These are phyloP conservation scores for Coriolopsis trogii DNA, from an alignment of 1,284 basidiomycete species.

Conservation along the genomic window DNA sequence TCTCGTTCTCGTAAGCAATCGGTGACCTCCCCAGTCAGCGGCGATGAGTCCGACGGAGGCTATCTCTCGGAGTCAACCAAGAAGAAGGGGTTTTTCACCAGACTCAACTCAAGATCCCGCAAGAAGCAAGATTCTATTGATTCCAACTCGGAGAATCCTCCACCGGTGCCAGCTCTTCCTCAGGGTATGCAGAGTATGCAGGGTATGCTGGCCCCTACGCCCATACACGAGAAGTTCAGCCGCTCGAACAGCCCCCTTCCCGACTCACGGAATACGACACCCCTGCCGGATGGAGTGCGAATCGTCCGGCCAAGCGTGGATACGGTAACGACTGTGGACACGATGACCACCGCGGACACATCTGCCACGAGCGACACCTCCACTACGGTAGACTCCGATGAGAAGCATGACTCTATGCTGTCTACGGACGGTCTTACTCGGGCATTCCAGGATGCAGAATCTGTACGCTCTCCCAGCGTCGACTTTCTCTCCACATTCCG, in stretches of 20 bases:
- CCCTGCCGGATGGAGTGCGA: conserved; percentile 16
- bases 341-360: conserved; percentile 6
- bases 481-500: conserved; percentile 34
- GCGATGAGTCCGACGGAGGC: conserved; percentile 45
- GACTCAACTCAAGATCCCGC: conserved; percentile 36
- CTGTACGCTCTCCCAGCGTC: conserved; percentile 34
- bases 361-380: conserved; percentile 19
- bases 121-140: conserved; percentile 30
- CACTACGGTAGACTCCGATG: conserved; percentile 19
- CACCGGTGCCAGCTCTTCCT: conserved; percentile 38
- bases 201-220: too few relatives aligned
- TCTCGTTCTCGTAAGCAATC: conserved; percentile 27
- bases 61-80: conserved; percentile 41
- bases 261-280: conserved; percentile 27
- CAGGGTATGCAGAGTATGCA: too few relatives aligned
- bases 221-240: conserved; percentile 56
- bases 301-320: conserved; percentile 21
- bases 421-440: conserved; percentile 26
- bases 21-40: conserved; percentile 23
- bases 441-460: conserved; percentile 35
- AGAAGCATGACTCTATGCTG: conserved; percentile 3
- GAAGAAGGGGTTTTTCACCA: conserved; percentile 38
- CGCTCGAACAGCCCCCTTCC: conserved; percentile 30
- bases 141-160: conserved; percentile 33
- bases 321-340: conserved; percentile 11